phyloP scores from a whole-genome alignment of 345 rosid species.

The Moricandia moricandioides region DNA sequence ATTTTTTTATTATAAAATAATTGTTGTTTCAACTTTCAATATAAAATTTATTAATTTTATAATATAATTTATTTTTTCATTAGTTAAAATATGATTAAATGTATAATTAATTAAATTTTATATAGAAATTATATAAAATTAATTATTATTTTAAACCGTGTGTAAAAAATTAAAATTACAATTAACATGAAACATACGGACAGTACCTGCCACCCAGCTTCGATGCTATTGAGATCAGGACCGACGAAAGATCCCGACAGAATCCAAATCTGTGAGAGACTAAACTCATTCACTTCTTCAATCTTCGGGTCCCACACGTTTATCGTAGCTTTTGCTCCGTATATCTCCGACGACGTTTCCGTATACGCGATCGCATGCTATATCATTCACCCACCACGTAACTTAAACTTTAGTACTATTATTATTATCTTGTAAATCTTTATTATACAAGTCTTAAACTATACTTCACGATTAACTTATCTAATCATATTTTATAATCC shows the following conservation, averaged over 20 bases:
- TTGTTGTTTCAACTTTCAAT: too few relatives aligned
- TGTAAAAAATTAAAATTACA: too few relatives aligned
- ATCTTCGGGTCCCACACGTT: conserved; percentile 97
- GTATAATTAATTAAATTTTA: too few relatives aligned
- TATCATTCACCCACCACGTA: not conserved
- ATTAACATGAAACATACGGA: too few relatives aligned
- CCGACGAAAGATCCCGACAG: conserved; percentile 96
- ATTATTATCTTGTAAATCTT: not conserved
- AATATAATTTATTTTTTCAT: too few relatives aligned
- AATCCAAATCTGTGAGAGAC: conserved; percentile 96
- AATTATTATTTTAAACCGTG: too few relatives aligned
- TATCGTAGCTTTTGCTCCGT: conserved; percentile 88
- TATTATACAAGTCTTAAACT: not conserved
- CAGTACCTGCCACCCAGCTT: conserved; percentile 99
- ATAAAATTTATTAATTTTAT: too few relatives aligned
- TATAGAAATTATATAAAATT: too few relatives aligned
- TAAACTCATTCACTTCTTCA: conserved; percentile 84
- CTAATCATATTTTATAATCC: conserved; percentile 17
- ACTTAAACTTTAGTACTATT: not conserved
- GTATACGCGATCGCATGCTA: conserved; percentile 98
- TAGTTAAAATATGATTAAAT: too few relatives aligned
- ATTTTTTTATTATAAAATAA: too few relatives aligned
- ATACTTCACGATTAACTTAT: conserved; percentile 10
- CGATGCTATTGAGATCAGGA: conserved; percentile 95
- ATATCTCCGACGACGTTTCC: conserved; percentile 56